Conservation (phyloP, 768 basidiomycete genomes). For the Suillus tomentosus region DNA sequence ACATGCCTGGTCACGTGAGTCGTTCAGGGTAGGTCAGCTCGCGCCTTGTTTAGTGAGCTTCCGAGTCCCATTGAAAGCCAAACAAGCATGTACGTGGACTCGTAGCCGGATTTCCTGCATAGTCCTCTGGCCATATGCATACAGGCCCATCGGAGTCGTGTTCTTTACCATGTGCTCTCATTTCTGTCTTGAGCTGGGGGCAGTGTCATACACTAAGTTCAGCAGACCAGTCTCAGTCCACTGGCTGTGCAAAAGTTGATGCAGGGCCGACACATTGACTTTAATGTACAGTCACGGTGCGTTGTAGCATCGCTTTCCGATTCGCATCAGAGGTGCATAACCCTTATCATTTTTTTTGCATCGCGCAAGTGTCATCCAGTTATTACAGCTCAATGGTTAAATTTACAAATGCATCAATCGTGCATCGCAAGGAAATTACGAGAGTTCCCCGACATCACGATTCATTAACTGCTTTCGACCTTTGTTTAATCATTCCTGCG, state of each 20-base stretch:
- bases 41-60: conserved; percentile 8
- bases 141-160: background rate
- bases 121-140: background rate
- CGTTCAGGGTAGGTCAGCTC: conserved; percentile 28
- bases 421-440: background rate
- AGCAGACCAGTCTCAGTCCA: background rate
- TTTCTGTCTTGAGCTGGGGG: background rate
- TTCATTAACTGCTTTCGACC: background rate
- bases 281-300: background rate
- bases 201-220: background rate
- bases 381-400: background rate
- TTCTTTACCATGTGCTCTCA: background rate
- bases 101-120: background rate
- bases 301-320: background rate
- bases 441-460: background rate
- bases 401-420: background rate
- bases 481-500: background rate
- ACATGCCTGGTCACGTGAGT: conserved; percentile 22
- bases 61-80: too few species aligned
- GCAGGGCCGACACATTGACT: background rate
- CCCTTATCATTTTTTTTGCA: background rate
- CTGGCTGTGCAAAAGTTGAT: background rate
- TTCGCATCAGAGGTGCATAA: background rate
- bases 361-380: background rate
- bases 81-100: too few species aligned